Conservation (phyloP, 208 protist species). For the Giardia duodenalis region DNA sequence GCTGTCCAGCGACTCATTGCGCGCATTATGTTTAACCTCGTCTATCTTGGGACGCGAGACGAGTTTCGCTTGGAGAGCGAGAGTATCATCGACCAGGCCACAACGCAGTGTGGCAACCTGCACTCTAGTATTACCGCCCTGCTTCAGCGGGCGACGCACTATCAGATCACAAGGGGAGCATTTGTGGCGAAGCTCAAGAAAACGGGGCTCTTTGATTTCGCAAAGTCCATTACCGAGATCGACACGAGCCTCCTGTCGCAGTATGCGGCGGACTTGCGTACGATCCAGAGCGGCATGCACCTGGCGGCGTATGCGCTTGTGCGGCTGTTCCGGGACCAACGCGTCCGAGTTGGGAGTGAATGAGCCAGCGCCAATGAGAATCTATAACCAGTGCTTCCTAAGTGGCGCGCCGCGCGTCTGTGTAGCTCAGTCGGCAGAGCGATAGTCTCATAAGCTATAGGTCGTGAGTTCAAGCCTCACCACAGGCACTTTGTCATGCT, state of each 20-base stretch:
- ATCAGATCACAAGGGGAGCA: background rate
- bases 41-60: background rate
- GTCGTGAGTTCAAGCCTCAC: conserved; percentile 22
- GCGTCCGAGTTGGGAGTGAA: no score
- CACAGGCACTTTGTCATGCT: background rate
- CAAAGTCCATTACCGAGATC: background rate
- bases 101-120: background rate
- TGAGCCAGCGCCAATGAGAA: no score
- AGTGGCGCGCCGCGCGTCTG: background rate
- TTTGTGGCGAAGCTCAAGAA: background rate
- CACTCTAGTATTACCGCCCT: background rate
- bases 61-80: background rate
- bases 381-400: background rate
- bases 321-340: background rate
- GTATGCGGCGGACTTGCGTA: background rate
- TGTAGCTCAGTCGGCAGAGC: conserved; percentile 27
- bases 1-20: background rate
- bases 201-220: background rate
- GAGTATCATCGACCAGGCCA: background rate
- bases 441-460: conserved; percentile 24
- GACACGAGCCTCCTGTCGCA: background rate
- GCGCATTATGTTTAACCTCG: background rate
- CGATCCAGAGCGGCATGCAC: background rate
- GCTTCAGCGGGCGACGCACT: background rate
- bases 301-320: background rate